Evolutionary conservation across 257 asterid genomes (phyloP), one percentile per base, ranked within the genome.

Genomic region (Buddleja alternifolia): DNA sequence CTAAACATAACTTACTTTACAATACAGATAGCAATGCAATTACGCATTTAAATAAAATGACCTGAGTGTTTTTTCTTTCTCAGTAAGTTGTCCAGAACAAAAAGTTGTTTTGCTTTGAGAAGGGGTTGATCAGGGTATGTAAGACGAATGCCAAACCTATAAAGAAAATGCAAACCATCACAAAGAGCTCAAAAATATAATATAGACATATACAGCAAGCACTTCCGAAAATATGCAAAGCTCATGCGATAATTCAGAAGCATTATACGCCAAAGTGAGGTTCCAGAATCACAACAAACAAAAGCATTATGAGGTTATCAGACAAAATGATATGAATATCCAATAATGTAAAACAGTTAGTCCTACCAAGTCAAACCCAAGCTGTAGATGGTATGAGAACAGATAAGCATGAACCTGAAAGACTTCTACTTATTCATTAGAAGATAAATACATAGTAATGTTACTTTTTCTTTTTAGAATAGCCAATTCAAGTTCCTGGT

Each of bases 31-130:
- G 17, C 50, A 34, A 48, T 19, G 36, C 15, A 29, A 54, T 41
- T 48, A 55, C 50, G 60, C 32, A 25, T 6, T 50, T 36, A 56
- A 23, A 72, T 41, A 25, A 57, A 68, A 25, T 52, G 80, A 91
- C 97, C 99, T 84, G 91, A 67, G 70, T 65, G 25, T 48, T 88
- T 95, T 80, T 83, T 87, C 90, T 87, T 94, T 24, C 97, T 88
- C 75, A 94, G 80, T 75, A 94, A 86, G 87, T 94, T 91, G 77
- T 84, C 90, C 86, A 89, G 51, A 66, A 78, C 78, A 81, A 94
- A 94, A 58, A 94, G 89, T 72, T 89, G 97, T 71, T 94, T 94
- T 72, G 95, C 99, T 83, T 73, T 85, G 76, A 91, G 23, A 73
- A 94, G 95, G 67, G 97, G 95, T 76, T 91, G 99, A 74, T 82